Evolutionary conservation across 306 rosid species (phyloP).

Genomic region (Neltuma alba): DNA sequence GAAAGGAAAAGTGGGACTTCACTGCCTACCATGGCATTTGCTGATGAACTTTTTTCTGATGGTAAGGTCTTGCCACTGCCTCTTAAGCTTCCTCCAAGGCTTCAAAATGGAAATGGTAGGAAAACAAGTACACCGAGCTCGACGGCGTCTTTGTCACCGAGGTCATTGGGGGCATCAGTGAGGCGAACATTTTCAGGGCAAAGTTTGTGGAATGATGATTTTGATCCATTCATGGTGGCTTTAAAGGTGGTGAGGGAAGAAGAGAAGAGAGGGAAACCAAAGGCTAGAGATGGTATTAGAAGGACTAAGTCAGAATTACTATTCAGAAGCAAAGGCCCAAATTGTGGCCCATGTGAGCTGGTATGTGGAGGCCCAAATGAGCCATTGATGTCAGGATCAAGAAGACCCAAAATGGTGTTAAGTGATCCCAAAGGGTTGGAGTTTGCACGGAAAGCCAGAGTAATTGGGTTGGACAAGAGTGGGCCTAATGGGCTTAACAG

Average conservation of each 20-base stretch:
- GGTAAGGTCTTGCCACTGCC: conserved; percentile 77
- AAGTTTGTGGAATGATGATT: conserved; percentile 72
- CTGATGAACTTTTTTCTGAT: conserved; percentile 78
- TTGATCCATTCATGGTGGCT: conserved; percentile 87
- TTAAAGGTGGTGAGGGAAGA: conserved; percentile 57
- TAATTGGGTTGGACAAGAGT: conserved; percentile 36
- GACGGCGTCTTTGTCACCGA: conserved; percentile 34
- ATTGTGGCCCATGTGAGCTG: neutral
- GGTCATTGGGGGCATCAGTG: conserved; percentile 46
- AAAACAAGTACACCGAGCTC: conserved; percentile 31
- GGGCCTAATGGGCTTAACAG: neutral
- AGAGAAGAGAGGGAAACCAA: conserved; percentile 47
- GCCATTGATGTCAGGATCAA: neutral
- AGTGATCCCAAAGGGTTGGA: conserved; percentile 61
- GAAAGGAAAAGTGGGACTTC: conserved; percentile 27
- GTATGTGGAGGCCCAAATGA: neutral
- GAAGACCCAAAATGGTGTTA: conserved; percentile 4
- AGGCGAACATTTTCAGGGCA: conserved; percentile 40
- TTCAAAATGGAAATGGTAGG: conserved; percentile 35
- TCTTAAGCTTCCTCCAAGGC: conserved; percentile 89
- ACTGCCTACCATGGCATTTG: conserved; percentile 68
- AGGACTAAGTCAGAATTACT: conserved; percentile 57
- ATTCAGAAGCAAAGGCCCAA: conserved; percentile 25
- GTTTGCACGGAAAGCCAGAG: conserved; percentile 51
- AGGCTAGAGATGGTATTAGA: conserved; percentile 31